These are phyloP conservation scores for Danielozyma ontarioensis DNA, from an alignment of 805 yeast genomes.

Conservation along the genomic window DNA sequence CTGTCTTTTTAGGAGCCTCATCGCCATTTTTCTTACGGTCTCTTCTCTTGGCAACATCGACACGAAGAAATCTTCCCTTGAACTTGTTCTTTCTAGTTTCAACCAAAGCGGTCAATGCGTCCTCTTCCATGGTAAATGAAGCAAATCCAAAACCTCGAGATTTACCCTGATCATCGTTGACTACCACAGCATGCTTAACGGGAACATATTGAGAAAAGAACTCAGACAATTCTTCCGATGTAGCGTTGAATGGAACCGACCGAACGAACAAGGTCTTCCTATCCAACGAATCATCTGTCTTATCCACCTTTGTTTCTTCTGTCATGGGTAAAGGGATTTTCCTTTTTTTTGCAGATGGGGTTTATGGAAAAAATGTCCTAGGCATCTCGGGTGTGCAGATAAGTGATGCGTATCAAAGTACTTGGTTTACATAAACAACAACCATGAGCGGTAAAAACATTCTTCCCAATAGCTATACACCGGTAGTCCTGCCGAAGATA, in stretches of 20 bases:
- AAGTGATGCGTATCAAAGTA: neutral
- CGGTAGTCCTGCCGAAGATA: constrained; percentile 20
- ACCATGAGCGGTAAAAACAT: constrained; percentile 15
- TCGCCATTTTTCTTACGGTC: constrained; percentile 50
- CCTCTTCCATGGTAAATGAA: constrained; percentile 80
- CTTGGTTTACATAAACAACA: neutral
- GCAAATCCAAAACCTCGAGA: constrained; percentile 97
- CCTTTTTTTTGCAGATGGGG: neutral
- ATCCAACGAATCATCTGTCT: constrained; percentile 36
- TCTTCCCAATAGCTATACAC: constrained; percentile 36
- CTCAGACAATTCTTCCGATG: constrained; percentile 75
- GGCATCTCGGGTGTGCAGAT: neutral
- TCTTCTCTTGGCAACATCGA: constrained; percentile 90
- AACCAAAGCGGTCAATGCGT: constrained; percentile 69
- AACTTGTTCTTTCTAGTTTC: constrained; percentile 63
- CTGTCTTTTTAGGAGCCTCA: constrained; percentile 7
- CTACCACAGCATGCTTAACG: constrained; percentile 90
- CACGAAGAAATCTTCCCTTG: constrained; percentile 59
- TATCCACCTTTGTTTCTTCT: constrained; percentile 3
- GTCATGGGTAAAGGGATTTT: constrained; percentile 3
- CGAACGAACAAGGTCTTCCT: constrained; percentile 78
- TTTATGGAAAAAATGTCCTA: neutral
- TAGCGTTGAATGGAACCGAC: constrained; percentile 73
- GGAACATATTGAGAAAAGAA: constrained; percentile 92
- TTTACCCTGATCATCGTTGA: constrained; percentile 66